Evolutionary conservation across 306 rosid genomes (phyloP).

Genomic region (Cyclanthera cordifolia): DNA sequence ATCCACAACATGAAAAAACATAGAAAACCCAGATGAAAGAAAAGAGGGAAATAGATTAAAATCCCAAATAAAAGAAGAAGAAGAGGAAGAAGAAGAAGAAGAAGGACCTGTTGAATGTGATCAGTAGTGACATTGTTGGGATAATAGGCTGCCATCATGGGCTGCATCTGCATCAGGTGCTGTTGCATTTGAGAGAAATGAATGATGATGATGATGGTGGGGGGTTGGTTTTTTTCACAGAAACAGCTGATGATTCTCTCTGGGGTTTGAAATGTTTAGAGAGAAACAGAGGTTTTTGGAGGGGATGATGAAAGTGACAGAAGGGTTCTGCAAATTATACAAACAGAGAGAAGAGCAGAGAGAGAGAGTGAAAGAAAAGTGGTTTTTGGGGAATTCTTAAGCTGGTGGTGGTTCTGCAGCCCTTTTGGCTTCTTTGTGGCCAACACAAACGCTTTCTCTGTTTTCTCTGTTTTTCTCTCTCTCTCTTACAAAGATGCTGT

Average conservation of each 20-base stretch:
- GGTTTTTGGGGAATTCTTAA: not conserved
- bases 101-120: slow-evolving; percentile 95
- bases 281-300: not conserved
- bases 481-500: not conserved
- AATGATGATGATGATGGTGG: slow-evolving; percentile 4
- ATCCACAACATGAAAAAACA: not conserved
- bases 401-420: slow-evolving; percentile 3
- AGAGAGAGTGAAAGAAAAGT: not conserved
- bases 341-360: not conserved
- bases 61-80: not conserved
- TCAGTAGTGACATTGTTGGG: slow-evolving; percentile 98
- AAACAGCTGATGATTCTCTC: slow-evolving; percentile 3
- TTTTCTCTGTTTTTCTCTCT: not conserved
- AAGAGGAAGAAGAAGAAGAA: not conserved
- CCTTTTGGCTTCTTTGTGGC: slow-evolving; percentile 6
- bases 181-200: slow-evolving; percentile 48
- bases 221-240: too few species aligned
- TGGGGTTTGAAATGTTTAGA: not conserved
- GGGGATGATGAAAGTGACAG: slow-evolving; percentile 9
- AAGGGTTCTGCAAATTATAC: not conserved
- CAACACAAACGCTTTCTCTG: not conserved
- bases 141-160: slow-evolving; percentile 99
- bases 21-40: not conserved
- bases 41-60: not conserved
- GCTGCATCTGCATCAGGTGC: slow-evolving; percentile 99